Evolutionary conservation across 2,329 filamentous ascomycete genomes (phyloP).

Genomic region (Xylariomycetidae sp.): DNA sequence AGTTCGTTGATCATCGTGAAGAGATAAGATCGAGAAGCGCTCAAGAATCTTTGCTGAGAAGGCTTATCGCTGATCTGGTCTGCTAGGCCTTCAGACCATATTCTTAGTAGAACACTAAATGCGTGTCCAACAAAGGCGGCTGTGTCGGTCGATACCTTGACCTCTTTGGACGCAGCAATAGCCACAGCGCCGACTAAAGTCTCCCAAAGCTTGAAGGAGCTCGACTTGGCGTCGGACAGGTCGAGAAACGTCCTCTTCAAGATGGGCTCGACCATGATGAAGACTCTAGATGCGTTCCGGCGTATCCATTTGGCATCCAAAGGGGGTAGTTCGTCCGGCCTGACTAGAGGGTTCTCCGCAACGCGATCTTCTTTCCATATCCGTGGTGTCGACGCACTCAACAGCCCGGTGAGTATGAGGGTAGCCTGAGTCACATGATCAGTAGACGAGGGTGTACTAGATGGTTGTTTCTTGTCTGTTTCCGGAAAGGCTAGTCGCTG

Average conservation of each 20-base stretch:
- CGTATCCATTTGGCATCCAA: slow-evolving; percentile 86
- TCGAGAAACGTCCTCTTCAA: slow-evolving; percentile 59
- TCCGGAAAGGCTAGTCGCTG: slow-evolving; percentile 44
- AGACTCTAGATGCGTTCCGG: slow-evolving; percentile 61
- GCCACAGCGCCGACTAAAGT: slow-evolving; percentile 59
- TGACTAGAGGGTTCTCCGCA: slow-evolving; percentile 52
- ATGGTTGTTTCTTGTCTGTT: slow-evolving; percentile 18
- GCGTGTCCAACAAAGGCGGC: slow-evolving; percentile 72
- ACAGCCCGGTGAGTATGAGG: slow-evolving; percentile 67
- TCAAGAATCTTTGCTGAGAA: slow-evolving; percentile 47
- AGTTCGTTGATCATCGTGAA: slow-evolving; percentile 45
- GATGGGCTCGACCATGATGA: slow-evolving; percentile 56
- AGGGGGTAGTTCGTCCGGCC: slow-evolving; percentile 72
- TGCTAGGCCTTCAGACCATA: slow-evolving; percentile 63
- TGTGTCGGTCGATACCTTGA: slow-evolving; percentile 81
- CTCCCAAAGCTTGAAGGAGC: slow-evolving; percentile 52
- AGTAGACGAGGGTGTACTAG: slow-evolving; percentile 32
- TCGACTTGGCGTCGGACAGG: slow-evolving; percentile 56
- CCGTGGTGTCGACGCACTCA: slow-evolving; percentile 54
- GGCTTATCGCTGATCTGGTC: slow-evolving; percentile 46
- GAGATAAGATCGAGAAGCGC: slow-evolving; percentile 48
- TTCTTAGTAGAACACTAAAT: slow-evolving; percentile 61
- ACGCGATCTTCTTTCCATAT: slow-evolving; percentile 74
- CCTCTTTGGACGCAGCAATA: slow-evolving; percentile 73
- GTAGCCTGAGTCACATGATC: slow-evolving; percentile 56